phyloP scores from a whole-genome alignment of 2,329 filamentous ascomycete species.

The Fusarium torreyae region DNA sequence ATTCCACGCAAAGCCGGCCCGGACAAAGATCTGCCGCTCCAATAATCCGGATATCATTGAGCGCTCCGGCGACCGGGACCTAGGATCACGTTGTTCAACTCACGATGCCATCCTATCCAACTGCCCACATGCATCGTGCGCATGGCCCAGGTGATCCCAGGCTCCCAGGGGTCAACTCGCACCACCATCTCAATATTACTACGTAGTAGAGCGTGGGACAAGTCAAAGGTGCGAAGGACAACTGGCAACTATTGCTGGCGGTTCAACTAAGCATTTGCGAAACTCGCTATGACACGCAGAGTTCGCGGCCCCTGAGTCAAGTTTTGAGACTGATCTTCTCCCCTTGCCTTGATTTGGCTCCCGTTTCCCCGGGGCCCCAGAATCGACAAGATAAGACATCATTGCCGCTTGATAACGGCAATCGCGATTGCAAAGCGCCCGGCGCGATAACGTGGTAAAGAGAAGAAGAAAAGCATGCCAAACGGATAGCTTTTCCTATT shows the following conservation, averaged over 20 bases:
- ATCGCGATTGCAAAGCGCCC: conserved; percentile 32
- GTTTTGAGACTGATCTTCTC: conserved; percentile 11
- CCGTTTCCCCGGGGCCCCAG: conserved; percentile 36
- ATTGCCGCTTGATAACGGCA: conserved; percentile 26
- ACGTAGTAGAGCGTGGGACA: conserved; percentile 24
- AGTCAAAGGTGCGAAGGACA: background rate
- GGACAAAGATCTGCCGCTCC: conserved; percentile 18
- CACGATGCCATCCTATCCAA: conserved; percentile 24
- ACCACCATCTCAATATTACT: background rate
- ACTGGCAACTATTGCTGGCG: background rate
- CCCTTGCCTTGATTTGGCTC: conserved; percentile 23
- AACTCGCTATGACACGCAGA: conserved; percentile 17
- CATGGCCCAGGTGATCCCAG: conserved; percentile 25
- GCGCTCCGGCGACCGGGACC: conserved; percentile 7
- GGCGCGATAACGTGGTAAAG: conserved; percentile 9
- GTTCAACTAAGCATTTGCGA: conserved; percentile 19
- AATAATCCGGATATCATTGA: conserved; percentile 23
- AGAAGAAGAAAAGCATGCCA: conserved; percentile 7
- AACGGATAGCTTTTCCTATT: background rate
- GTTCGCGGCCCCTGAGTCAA: conserved; percentile 32
- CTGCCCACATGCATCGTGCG: conserved; percentile 41
- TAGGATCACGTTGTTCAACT: conserved; percentile 38
- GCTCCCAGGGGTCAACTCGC: background rate
- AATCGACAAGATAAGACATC: conserved; percentile 36
- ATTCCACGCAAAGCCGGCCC: conserved; percentile 20